Conservation (phyloP, 2,329 filamentous ascomycete species). For the Talaromyces amestolkiae region DNA sequence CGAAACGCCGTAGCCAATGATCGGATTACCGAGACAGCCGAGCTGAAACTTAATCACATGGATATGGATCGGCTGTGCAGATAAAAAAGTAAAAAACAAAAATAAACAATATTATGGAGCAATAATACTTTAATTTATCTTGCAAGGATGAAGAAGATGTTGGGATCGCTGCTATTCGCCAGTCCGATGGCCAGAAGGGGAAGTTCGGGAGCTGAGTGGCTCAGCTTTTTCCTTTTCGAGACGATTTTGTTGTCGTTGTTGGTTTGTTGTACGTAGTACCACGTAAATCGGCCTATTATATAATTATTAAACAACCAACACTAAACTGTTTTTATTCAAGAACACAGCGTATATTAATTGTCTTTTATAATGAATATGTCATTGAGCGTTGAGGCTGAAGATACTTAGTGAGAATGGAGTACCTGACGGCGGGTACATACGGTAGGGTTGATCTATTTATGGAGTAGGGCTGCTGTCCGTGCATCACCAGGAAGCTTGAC, state of each 20-base stretch:
- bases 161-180: neutral
- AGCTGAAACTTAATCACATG: neutral
- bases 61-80: neutral
- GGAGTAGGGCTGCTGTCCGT: neutral
- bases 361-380: neutral
- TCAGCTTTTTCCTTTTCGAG: neutral
- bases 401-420: too few relatives aligned
- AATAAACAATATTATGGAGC: neutral
- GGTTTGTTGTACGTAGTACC: neutral
- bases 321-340: neutral
- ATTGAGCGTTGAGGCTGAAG: neutral
- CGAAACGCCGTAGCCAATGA: neutral
- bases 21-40: neutral
- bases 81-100: neutral
- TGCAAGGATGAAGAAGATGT: neutral
- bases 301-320: neutral
- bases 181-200: neutral
- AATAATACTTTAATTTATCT: neutral
- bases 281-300: neutral
- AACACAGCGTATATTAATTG: neutral
- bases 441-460: neutral
- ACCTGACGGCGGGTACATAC: neutral
- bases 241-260: neutral
- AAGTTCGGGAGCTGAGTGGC: neutral
- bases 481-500: constrained; percentile 1